These are phyloP conservation scores for Steccherinum ochraceum DNA, from an alignment of 768 basidiomycete genomes.

Conservation along the genomic window DNA sequence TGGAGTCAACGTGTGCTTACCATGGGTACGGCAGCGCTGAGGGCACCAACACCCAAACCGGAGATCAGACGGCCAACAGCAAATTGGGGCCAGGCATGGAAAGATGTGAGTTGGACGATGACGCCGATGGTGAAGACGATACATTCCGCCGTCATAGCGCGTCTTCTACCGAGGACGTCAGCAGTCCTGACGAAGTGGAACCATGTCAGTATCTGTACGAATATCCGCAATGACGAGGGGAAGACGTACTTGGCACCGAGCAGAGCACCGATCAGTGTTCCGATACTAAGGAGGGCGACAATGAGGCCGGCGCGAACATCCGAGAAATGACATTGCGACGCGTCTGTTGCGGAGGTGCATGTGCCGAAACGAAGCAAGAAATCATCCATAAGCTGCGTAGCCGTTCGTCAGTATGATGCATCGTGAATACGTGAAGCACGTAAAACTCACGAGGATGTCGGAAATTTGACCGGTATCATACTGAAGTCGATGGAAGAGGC, in stretches of 20 bases:
- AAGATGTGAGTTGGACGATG: slow-evolving; percentile 49
- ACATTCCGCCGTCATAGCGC: slow-evolving; percentile 61
- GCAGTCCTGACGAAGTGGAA: slow-evolving; percentile 36
- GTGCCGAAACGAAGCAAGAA: slow-evolving; percentile 58
- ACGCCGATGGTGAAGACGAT: slow-evolving; percentile 53
- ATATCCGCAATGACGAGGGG: neutral
- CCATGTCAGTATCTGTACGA: neutral
- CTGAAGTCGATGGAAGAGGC: slow-evolving; percentile 14
- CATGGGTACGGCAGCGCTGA: slow-evolving; percentile 64
- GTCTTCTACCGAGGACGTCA: slow-evolving; percentile 58
- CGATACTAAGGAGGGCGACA: slow-evolving; percentile 65
- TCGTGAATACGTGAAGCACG: neutral
- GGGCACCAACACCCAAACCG: slow-evolving; percentile 63
- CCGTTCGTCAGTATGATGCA: neutral
- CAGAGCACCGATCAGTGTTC: slow-evolving; percentile 59
- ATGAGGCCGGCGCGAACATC: slow-evolving; percentile 58
- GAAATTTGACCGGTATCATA: slow-evolving; percentile 78
- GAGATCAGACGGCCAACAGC: slow-evolving; percentile 59
- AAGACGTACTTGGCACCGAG: slow-evolving; percentile 50
- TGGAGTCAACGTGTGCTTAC: no score
- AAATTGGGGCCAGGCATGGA: slow-evolving; percentile 56
- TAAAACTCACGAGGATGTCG: slow-evolving; percentile 42
- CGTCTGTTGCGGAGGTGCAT: slow-evolving; percentile 35
- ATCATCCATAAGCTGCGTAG: slow-evolving; percentile 50
- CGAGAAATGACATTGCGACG: slow-evolving; percentile 44